A percentile compares a stretch with the other conserved stretches of the same genome.
These are phyloP conservation scores for Verticillium longisporum DNA, from an alignment of 2,329 filamentous ascomycete genomes.

Conservation along the genomic window DNA sequence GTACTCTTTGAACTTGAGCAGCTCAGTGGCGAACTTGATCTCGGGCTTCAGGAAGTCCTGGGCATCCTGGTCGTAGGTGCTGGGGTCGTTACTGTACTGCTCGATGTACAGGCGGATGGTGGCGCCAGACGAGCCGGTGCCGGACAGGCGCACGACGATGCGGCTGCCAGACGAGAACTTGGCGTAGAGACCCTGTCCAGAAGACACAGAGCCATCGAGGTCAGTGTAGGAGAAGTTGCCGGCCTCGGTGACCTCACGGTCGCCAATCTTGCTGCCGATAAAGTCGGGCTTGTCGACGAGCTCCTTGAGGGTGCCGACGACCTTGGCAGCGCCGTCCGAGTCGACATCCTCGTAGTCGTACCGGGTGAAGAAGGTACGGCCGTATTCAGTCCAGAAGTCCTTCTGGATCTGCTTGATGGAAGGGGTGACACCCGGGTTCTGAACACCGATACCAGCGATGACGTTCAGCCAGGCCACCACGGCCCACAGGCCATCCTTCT, in stretches of 20 bases:
- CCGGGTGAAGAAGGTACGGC: constrained; percentile 96
- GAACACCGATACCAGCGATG: constrained; percentile 84
- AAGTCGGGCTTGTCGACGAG: constrained; percentile 70
- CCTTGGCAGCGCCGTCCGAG: constrained; percentile 82
- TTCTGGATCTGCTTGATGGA: constrained; percentile 95
- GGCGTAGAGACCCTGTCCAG: constrained; percentile 93
- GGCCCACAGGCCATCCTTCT: constrained; percentile 98
- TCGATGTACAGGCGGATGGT: constrained; percentile 97
- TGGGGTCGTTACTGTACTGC: constrained; percentile 80
- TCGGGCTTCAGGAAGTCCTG: constrained; percentile 92
- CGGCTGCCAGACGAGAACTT: constrained; percentile 92
- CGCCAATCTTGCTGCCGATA: constrained; percentile 70
- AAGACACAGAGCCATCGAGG: constrained; percentile 91
- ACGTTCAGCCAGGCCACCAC: constrained; percentile 98
- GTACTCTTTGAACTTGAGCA: constrained; percentile 91
- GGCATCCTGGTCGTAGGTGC: constrained; percentile 72
- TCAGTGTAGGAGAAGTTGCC: constrained; percentile 98
- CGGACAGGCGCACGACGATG: constrained; percentile 90
- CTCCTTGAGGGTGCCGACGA: constrained; percentile 73
- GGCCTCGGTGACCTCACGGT: constrained; percentile 77
- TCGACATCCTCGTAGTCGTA: constrained; percentile 98
- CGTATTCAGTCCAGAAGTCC: constrained; percentile 95
- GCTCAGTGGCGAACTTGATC: constrained; percentile 73
- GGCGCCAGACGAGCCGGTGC: constrained; percentile 89
- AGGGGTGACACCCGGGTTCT: constrained; percentile 71